Evolutionary conservation across 495 filamentous ascomycete genomes (phyloP).

Genomic region (Aspergillus steynii): DNA sequence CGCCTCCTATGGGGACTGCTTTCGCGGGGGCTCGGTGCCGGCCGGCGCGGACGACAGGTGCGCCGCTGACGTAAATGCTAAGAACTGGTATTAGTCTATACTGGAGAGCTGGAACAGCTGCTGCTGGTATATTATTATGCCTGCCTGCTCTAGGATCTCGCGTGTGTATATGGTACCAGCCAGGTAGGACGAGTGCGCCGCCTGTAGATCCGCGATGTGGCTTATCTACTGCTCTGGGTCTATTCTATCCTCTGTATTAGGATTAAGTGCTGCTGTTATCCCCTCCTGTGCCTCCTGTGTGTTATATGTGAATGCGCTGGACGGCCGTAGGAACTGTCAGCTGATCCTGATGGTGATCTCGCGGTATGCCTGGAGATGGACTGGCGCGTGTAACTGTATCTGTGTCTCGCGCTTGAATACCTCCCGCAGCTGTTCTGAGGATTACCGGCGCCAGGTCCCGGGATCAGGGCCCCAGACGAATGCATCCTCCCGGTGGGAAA

Average conservation of each 20-base stretch:
- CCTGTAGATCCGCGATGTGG: constrained; percentile 17
- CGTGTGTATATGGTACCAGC: constrained; percentile 22
- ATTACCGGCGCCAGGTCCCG: neutral
- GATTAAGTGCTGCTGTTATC: neutral
- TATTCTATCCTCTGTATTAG: neutral
- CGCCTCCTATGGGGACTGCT: neutral
- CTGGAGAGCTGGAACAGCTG: constrained; percentile 14
- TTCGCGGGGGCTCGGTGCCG: neutral
- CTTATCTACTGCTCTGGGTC: neutral
- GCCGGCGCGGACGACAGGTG: too few species aligned
- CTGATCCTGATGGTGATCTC: constrained; percentile 17
- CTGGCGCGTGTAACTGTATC: too few species aligned
- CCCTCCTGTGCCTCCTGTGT: neutral
- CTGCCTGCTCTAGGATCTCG: constrained; percentile 17
- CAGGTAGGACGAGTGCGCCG: constrained; percentile 11
- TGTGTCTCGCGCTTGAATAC: constrained; percentile 10
- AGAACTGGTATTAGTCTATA: constrained; percentile 14
- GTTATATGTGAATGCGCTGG: constrained; percentile 2
- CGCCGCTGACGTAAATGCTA: neutral
- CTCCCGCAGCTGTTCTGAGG: constrained; percentile 1
- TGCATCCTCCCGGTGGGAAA: too few species aligned
- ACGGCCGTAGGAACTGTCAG: neutral
- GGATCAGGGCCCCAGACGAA: constrained; percentile 12
- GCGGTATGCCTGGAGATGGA: too few species aligned
- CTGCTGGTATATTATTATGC: constrained; percentile 6